Evolutionary conservation across 2,329 filamentous ascomycete species (phyloP).

Genomic region (Monilinia fructigena): DNA sequence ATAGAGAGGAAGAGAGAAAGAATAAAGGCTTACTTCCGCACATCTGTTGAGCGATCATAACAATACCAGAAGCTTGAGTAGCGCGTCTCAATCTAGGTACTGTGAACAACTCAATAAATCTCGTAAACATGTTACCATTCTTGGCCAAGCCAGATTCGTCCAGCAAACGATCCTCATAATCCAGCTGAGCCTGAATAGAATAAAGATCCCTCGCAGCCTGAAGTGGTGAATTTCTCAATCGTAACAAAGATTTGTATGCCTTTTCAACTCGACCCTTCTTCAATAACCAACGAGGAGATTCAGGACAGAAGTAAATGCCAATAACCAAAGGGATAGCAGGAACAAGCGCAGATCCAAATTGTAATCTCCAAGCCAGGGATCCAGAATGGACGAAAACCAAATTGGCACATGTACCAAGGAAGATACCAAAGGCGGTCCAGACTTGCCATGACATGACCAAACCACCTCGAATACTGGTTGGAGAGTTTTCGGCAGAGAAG

Average conservation of each 20-base stretch:
- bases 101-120: constrained; percentile 66
- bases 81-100: constrained; percentile 69
- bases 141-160: constrained; percentile 39
- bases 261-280: constrained; percentile 56
- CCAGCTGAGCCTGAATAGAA: constrained; percentile 55
- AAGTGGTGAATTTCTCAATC: constrained; percentile 56
- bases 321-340: constrained; percentile 61
- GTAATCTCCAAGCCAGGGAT: constrained; percentile 61
- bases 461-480: constrained; percentile 53
- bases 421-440: constrained; percentile 62
- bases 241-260: constrained; percentile 56
- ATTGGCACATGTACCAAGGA: constrained; percentile 65
- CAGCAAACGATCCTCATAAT: constrained; percentile 46
- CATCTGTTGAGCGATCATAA: constrained; percentile 53
- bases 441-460: constrained; percentile 54
- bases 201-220: constrained; percentile 63
- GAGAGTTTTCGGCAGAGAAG: constrained; percentile 56
- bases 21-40: constrained; percentile 24
- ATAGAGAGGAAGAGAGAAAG: constrained; percentile 31
- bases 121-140: constrained; percentile 51
- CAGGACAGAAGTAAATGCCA: constrained; percentile 59
- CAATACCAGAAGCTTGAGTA: constrained; percentile 71
- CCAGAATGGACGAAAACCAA: constrained; percentile 60
- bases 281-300: constrained; percentile 65
- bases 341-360: constrained; percentile 63